Percentiles rank a stretch among this genome's conserved stretches.
Evolutionary conservation across 352 stramenopile species (phyloP).

Genomic region (Phytophthora tentaculata): DNA sequence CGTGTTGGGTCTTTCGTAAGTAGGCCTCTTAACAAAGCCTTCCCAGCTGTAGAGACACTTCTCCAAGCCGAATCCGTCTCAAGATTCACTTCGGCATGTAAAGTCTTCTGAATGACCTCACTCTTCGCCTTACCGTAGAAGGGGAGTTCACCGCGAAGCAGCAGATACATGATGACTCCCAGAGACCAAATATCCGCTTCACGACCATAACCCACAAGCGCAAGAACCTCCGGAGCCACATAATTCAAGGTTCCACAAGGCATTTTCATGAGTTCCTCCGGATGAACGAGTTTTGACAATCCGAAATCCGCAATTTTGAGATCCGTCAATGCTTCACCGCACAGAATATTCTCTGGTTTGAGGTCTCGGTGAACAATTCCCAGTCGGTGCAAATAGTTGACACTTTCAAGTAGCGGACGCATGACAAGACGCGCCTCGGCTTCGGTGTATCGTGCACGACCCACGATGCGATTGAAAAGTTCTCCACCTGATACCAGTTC

Average conservation of each 20-base stretch:
- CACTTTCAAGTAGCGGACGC: constrained; percentile 86
- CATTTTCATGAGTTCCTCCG: constrained; percentile 94
- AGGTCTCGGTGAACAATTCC: constrained; percentile 92
- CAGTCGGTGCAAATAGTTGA: constrained; percentile 92
- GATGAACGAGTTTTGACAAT: constrained; percentile 92
- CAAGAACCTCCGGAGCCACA: constrained; percentile 93
- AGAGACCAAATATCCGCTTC: constrained; percentile 94
- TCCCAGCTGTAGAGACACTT: constrained; percentile 62
- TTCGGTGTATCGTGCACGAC: constrained; percentile 87
- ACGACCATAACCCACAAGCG: constrained; percentile 86
- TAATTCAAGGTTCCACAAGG: constrained; percentile 94
- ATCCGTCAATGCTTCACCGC: constrained; percentile 85
- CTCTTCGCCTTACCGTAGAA: constrained; percentile 93
- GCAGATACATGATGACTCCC: constrained; percentile 93
- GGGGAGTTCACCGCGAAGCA: constrained; percentile 88
- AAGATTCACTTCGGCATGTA: constrained; percentile 87
- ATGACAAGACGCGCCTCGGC: constrained; percentile 89
- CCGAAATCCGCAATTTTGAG: constrained; percentile 94
- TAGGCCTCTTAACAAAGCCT: constrained; percentile 76
- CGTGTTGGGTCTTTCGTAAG: constrained; percentile 86
- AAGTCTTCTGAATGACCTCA: constrained; percentile 93
- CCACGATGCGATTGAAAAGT: constrained; percentile 97
- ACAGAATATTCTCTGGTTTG: constrained; percentile 91
- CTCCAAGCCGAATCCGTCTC: constrained; percentile 66
- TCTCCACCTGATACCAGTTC: constrained; percentile 97